Percentiles rank a stretch among this genome's conserved stretches.
phyloP scores from a whole-genome alignment of 1,284 basidiomycete genomes.

The Boletus sp. region DNA sequence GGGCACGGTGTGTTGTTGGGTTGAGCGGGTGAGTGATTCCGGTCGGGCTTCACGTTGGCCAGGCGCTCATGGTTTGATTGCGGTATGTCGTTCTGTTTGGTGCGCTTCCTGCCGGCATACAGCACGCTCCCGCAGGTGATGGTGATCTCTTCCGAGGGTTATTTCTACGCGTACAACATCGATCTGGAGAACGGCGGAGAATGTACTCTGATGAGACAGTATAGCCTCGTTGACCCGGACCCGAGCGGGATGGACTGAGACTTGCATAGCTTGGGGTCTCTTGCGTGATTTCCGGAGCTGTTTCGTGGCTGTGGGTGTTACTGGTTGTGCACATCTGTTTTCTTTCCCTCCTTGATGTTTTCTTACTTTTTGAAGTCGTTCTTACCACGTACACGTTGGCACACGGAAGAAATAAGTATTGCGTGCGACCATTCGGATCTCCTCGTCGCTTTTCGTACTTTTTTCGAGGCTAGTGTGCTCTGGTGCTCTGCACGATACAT shows the following conservation, averaged over 20 bases:
- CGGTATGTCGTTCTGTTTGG: background rate
- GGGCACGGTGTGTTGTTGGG: slow-evolving; percentile 80
- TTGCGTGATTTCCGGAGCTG: background rate
- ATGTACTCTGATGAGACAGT: slow-evolving; percentile 92
- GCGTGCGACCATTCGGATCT: background rate
- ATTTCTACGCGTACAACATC: slow-evolving; percentile 94
- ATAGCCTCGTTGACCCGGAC: slow-evolving; percentile 50
- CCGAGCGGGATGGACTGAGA: slow-evolving; percentile 29
- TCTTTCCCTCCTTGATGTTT: background rate
- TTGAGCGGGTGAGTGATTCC: slow-evolving; percentile 78
- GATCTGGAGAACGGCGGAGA: slow-evolving; percentile 96
- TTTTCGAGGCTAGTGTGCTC: no score
- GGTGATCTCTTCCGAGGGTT: slow-evolving; percentile 94
- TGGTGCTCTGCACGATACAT: no score
- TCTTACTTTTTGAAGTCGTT: background rate
- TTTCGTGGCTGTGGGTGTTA: background rate
- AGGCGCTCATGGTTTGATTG: background rate
- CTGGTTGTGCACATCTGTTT: background rate
- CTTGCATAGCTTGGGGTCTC: background rate
- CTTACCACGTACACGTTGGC: slow-evolving; percentile 4
- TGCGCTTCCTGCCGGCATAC: background rate
- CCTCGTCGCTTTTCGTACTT: no score
- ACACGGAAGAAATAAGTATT: background rate
- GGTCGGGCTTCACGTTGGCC: no score
- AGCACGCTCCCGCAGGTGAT: slow-evolving; percentile 95